These are phyloP conservation scores for Glebionis coronaria DNA, from an alignment of 129 eudicot genomes.

Conservation along the genomic window DNA sequence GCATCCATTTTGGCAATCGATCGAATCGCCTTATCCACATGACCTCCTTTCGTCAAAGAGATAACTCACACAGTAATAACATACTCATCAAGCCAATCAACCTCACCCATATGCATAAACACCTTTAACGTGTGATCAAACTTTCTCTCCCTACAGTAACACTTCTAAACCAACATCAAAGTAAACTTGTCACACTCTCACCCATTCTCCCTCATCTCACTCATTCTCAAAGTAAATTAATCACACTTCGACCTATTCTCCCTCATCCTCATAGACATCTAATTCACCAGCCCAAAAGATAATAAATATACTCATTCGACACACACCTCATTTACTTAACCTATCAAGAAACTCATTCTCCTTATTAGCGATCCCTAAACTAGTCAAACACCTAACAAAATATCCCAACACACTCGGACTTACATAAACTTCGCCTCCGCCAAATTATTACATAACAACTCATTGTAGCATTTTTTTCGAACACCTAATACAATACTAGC, in stretches of 20 bases:
- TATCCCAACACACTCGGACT: no score
- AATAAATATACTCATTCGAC: no score
- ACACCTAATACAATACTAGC: conserved; percentile 69
- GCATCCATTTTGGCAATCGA: conserved; percentile 54
- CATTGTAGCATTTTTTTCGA: conserved; percentile 83
- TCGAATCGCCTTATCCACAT: conserved; percentile 53
- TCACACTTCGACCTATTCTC: conserved; percentile 50
- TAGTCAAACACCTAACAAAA: no score
- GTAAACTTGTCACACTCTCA: no score
- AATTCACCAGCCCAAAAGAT: no score
- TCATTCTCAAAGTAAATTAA: conserved; percentile 66
- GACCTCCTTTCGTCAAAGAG: conserved; percentile 53
- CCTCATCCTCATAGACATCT: conserved; percentile 55
- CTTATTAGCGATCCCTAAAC: no score
- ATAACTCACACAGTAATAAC: conserved; percentile 44
- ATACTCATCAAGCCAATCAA: conserved; percentile 63
- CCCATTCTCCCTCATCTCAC: conserved; percentile 49
- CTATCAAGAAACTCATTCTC: no score
- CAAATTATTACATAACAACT: no score
- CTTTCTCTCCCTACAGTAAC: no score
- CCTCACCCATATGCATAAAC: conserved; percentile 35
- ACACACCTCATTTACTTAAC: no score
- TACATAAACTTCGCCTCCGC: conserved; percentile 53
- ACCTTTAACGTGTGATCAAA: conserved; percentile 61
- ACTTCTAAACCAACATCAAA: no score